Evolutionary conservation across 441 rosid species (phyloP), one percentile per base, ranked within the genome.

Genomic region (Daphne laureola): DNA sequence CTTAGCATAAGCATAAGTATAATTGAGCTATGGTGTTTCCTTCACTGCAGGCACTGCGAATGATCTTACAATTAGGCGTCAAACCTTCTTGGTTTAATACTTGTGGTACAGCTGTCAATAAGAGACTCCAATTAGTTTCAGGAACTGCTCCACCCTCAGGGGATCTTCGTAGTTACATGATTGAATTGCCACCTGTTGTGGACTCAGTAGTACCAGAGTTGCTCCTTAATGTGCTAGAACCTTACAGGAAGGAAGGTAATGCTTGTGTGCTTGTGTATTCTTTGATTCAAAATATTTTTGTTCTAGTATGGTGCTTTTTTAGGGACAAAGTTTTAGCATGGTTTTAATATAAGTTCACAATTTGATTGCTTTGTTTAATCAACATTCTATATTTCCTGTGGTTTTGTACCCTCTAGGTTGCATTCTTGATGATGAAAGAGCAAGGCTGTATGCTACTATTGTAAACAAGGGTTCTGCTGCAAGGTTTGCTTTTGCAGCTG

Each of bases 51-150:
- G 98, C 97, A 52, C 70, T 93, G 68, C 85, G 85, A 66, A 87
- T 93, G 97, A 85, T 93, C 68, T 76, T 93, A 76, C 96, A 93
- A 66, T 73, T 93, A 73, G 98, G 98, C 65, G 98, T 93, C 55
- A 80, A 83, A 65, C 87, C 97, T 53, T 87, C 95, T 62, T 93
- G 97, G 97, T 93, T 93, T 71, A 93, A 93, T 77, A 82, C 97
- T 49, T 66, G 75, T 69, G 78, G 98, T 56, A 86, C 87, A 43
- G 57, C 65, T 59, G 73, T 89, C 61, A 77, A 76, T 63, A 85
- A 84, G 71, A 80, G 92, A 73, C 95, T 82, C 64, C 93, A 87
- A 61, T 70, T 81, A 43, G 78, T 93, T 69, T 83, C 87, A 23
- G 93, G 95, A 58, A 78, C 82, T 64, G 70, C 89, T 70, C 68